Percentiles rank a stretch among this genome's conserved stretches.
Evolutionary conservation across 192 early-diverging fungal genomes (phyloP).

Genomic region (Umbelopsis ramanniana): DNA sequence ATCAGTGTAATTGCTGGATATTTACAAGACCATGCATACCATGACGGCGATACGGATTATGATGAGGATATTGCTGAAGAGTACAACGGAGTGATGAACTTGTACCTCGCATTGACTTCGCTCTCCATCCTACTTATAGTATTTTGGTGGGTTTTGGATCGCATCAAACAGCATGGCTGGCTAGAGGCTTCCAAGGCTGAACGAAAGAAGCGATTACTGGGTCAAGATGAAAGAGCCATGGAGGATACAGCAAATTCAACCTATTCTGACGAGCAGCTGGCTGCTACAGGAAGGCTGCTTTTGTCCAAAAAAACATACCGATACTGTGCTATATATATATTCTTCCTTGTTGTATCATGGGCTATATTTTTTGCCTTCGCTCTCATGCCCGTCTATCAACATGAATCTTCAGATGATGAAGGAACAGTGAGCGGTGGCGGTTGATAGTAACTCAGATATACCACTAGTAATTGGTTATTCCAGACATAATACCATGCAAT

Average conservation of each 20-base stretch:
- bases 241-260: background rate
- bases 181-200: conserved; percentile 30
- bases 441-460: background rate
- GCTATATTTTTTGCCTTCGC: conserved; percentile 38
- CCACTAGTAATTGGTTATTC: too few relatives aligned
- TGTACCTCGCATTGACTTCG: conserved; percentile 28
- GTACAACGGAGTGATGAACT: conserved; percentile 38
- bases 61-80: conserved; percentile 29
- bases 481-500: too few relatives aligned
- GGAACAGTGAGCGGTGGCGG: background rate
- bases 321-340: conserved; percentile 28
- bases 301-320: conserved; percentile 20
- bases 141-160: conserved; percentile 33
- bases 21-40: conserved; percentile 55
- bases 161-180: conserved; percentile 27
- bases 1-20: conserved; percentile 62
- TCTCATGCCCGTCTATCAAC: conserved; percentile 37
- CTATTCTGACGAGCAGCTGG: conserved; percentile 8
- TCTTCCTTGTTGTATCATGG: conserved; percentile 38
- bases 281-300: conserved; percentile 26
- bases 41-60: conserved; percentile 34
- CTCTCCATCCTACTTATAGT: background rate
- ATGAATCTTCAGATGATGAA: background rate
- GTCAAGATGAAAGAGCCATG: background rate
- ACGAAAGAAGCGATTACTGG: conserved; percentile 22